Conservation (phyloP, 257 asterid genomes). For the Knoxia roxburghii region DNA sequence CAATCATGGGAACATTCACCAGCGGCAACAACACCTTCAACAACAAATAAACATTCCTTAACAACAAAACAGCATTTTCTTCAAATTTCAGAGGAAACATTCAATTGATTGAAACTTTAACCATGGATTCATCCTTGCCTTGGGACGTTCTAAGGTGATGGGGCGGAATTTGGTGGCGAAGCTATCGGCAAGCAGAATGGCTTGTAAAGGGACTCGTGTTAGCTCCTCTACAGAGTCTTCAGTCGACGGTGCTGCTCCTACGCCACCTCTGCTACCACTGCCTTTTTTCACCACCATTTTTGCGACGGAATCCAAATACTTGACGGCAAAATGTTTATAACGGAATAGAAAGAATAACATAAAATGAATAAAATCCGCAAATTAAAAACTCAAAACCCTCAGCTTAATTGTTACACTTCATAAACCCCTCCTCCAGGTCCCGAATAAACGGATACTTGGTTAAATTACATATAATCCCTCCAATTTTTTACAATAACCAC, state of each 20-base stretch:
- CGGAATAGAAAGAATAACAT: background rate
- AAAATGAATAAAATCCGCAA: too few species aligned
- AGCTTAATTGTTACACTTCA: too few species aligned
- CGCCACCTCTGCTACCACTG: constrained; percentile 28
- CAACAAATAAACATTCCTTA: background rate
- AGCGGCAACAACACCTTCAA: constrained; percentile 76
- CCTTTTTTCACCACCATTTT: constrained; percentile 82
- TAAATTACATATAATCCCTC: too few species aligned
- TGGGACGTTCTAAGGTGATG: constrained; percentile 90
- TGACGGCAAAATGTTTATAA: background rate
- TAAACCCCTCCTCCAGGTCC: too few species aligned
- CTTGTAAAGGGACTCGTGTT: constrained; percentile 72
- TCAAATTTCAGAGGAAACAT: background rate
- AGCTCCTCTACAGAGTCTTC: constrained; percentile 74
- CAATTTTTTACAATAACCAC: too few species aligned
- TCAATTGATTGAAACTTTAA: background rate
- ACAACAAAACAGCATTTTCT: background rate
- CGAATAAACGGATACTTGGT: too few species aligned
- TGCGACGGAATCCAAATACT: background rate
- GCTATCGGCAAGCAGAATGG: constrained; percentile 89
- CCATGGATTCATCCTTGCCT: constrained; percentile 28
- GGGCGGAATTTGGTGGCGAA: constrained; percentile 95
- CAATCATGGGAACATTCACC: constrained; percentile 92
- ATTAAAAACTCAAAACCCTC: too few species aligned
- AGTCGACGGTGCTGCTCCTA: constrained; percentile 32